Base-by-base conservation (phyloP, 2,329 filamentous ascomycete genomes). In the Cladophialophora exuberans region DNA sequence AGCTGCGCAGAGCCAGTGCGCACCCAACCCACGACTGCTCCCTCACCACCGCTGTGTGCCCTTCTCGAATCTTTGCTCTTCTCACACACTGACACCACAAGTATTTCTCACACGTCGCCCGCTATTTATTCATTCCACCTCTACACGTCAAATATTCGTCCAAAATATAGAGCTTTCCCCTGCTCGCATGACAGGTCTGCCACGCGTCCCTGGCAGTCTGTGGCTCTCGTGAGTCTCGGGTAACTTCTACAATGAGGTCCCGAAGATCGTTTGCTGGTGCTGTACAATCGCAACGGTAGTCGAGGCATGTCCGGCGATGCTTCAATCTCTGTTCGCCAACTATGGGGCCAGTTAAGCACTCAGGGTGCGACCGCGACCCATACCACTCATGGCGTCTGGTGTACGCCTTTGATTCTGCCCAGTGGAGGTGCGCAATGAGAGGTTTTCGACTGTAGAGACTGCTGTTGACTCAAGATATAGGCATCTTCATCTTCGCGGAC, bases 381-480 rank as follows among this genome's bases (percentile, higher is more conserved):
- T 2, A 69, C 72, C 48, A 57, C 62, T 6, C 28, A 43, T n/a
- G 49, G 39, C 13, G 67, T 80, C 61, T 79, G 81, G 63, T 88
- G 85, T 66, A 83, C 82, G 17, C 83, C 84, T 23, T 83, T 85
- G 65, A 79, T 81, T 20, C 76, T 88, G 15, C 83, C 83, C 33
- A 81, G 80, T 59, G 74, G 79, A 64, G 84, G 84, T 75, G 66
- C 55, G 72, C 52, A 28, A 41, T 18, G 20, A 18, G 35, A 18
- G 7, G 20, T 38, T 11, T 26, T 10, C 13, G 9, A 20, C 7
- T 23, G 13, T 15, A 28, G 33, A 49, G 15, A 41, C 25, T 11
- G 11, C 11, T 35, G 20, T 33, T 51, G 36, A 59, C 20, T 7
- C 13, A 20, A 13, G 13, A 41, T 39, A 20, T 30, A 62, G 74